These are phyloP conservation scores for Saccharomycopsis sp. DNA, from an alignment of 805 yeast genomes.

Conservation along the genomic window DNA sequence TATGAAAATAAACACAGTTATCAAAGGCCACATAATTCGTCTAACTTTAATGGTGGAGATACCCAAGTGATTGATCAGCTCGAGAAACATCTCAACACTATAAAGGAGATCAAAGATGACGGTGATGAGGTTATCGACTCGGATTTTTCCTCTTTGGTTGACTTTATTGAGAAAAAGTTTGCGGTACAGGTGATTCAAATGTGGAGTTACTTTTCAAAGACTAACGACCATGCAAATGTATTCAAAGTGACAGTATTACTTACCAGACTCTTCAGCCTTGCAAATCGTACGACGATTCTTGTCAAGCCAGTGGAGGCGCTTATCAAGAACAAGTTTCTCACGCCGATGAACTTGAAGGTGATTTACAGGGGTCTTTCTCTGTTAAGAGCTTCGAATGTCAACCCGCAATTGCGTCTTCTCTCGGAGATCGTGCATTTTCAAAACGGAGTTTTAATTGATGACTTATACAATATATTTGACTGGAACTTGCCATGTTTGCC, in stretches of 20 bases:
- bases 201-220: conserved; percentile 42
- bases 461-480: conserved; percentile 62
- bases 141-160: conserved; percentile 22
- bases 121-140: background rate
- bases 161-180: conserved; percentile 32
- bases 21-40: background rate
- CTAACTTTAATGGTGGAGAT: background rate
- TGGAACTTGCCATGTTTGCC: conserved; percentile 55
- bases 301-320: conserved; percentile 31
- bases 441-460: conserved; percentile 45
- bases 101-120: background rate
- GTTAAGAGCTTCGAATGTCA: conserved; percentile 50
- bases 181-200: conserved; percentile 35
- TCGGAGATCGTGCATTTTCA: conserved; percentile 43
- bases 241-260: conserved; percentile 25
- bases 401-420: conserved; percentile 56
- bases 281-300: conserved; percentile 6
- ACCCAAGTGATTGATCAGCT: background rate
- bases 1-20: background rate
- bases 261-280: conserved; percentile 21
- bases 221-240: conserved; percentile 44
- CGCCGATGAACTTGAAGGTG: conserved; percentile 43
- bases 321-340: conserved; percentile 46
- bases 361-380: conserved; percentile 62
- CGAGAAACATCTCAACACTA: background rate